Evolutionary conservation across 2,329 filamentous ascomycete species (phyloP), one percentile per base, ranked within the genome.

Genomic region (Arthrinium phaeospermum): DNA sequence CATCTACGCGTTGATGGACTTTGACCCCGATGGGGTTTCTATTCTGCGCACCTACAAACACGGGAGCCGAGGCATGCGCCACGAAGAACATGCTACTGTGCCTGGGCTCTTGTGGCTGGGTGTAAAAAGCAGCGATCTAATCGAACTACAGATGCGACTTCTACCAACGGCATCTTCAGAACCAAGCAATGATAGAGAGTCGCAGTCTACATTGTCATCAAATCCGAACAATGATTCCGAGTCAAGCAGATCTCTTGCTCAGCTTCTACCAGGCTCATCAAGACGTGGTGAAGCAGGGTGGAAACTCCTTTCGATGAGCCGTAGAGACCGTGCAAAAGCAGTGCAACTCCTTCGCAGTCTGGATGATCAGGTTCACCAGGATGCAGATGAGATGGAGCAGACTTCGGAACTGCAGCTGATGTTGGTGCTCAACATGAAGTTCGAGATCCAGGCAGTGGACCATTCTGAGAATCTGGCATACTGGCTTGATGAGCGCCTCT

Each of bases 1-100:
- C 1, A 88, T 94, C 8, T 86, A 90, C 70, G 89, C 86, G 0
- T 83, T 96, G 0, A 87, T 93, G 1, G 94, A 97, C 77, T 93
- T 89, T 73, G 94, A 96, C 76, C 93, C 93, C 0, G 90, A 96
- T 74, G 94, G 94, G 0, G 81, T 96, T 41, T 88, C 88, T 3
- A 96, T 97, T 53, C 84, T 94, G 75, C 88, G 88, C 5, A 94
- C 91, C 22, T 96, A 95, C 83, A 92, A 91, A 74, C 84, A 91
- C 73, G 92, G 93, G 8, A 94, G 92, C n/a, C 84, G 83, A 19
- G 84, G 85, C 10, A 83, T 93, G 0, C 82, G 86, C 0, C 91
- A 94, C 76, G 91, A 94, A 78, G 83, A 84, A 3, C 80, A 85
- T 46, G 79, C 86, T 0, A 83, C 82, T 0, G 84, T 91, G 0